Percentiles rank a stretch among this genome's conserved stretches.
Conservation (phyloP, 202 grass and related monocot genomes). For the Zoysia matrella region DNA sequence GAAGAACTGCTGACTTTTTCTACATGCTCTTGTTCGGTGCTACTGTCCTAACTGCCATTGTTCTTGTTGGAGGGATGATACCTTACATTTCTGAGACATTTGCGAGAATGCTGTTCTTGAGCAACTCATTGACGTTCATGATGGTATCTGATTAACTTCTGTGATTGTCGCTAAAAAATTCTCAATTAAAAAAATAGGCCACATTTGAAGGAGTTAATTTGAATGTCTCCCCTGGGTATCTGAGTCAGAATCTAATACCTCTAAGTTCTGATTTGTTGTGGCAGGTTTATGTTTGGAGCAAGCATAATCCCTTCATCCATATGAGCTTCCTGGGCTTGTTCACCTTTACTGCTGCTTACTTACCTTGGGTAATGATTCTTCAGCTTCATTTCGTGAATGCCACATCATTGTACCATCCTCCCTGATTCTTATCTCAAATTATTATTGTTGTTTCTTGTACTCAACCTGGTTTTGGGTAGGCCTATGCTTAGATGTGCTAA, state of each 20-base stretch:
- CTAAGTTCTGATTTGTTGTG: conserved; percentile 29
- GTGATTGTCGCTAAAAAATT: conserved; percentile 12
- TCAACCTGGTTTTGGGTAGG: not conserved
- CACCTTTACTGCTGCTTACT: conserved; percentile 97
- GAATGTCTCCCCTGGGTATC: not conserved
- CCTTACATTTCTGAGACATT: conserved; percentile 91
- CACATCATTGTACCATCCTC: not conserved
- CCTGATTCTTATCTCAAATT: conserved; percentile 33
- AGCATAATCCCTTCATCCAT: conserved; percentile 96
- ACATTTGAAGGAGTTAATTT: not conserved
- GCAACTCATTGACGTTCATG: conserved; percentile 99
- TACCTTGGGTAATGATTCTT: conserved; percentile 79
- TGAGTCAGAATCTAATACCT: conserved; percentile 19
- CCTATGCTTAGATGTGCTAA: not conserved
- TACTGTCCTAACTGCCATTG: conserved; percentile 85
- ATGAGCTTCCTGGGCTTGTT: conserved; percentile 99
- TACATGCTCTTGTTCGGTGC: conserved; percentile 99
- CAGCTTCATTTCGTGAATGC: not conserved
- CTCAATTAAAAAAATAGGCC: not conserved
- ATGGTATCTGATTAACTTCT: conserved; percentile 63
- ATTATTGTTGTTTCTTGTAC: not conserved
- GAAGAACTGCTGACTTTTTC: conserved; percentile 96
- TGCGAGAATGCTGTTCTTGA: conserved; percentile 92
- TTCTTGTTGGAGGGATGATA: conserved; percentile 96
- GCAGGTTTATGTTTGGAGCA: conserved; percentile 99